Percentiles rank a stretch among this genome's conserved stretches.
phyloP scores from a whole-genome alignment of 257 asterid genomes.

The Penstemon barbatus region DNA sequence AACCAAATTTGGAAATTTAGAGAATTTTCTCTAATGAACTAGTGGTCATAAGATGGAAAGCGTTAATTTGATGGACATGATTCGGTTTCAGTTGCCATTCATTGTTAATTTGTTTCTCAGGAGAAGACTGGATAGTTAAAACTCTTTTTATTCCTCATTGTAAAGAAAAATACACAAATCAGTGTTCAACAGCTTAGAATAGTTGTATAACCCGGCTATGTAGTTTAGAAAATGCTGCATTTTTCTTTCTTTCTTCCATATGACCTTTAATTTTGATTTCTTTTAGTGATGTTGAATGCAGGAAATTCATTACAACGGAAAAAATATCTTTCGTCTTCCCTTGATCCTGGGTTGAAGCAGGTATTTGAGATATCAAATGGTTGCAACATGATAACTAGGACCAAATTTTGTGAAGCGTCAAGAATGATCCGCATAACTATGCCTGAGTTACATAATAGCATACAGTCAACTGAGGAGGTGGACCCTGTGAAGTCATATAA shows the following conservation, averaged over 20 bases:
- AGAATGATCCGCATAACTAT: conserved; percentile 46
- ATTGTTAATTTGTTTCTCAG: not conserved
- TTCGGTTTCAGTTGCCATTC: not conserved
- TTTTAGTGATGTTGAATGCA: conserved; percentile 39
- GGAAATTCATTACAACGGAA: conserved; percentile 40
- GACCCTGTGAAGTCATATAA: conserved; percentile 31
- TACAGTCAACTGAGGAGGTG: conserved; percentile 34
- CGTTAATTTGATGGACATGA: no score
- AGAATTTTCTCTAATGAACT: not conserved
- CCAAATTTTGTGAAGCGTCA: conserved; percentile 54
- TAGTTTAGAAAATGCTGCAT: not conserved
- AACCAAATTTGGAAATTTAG: not conserved
- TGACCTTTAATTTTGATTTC: not conserved
- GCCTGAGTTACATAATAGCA: conserved; percentile 39
- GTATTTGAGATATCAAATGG: conserved; percentile 43
- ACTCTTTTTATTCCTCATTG: not conserved
- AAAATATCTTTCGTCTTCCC: conserved; percentile 32
- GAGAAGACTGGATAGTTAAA: conserved; percentile 2
- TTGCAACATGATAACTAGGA: conserved; percentile 49
- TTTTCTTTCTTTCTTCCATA: conserved; percentile 13
- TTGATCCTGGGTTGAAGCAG: conserved; percentile 68
- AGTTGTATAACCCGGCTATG: not conserved
- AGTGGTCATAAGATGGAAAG: no score
- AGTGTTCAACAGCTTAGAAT: conserved; percentile 9
- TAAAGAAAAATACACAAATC: not conserved